A percentile compares a stretch with the other conserved stretches of the same genome.
These are phyloP conservation scores for Linanthus parryae DNA, from an alignment of 148 eudicot genomes.

Conservation along the genomic window DNA sequence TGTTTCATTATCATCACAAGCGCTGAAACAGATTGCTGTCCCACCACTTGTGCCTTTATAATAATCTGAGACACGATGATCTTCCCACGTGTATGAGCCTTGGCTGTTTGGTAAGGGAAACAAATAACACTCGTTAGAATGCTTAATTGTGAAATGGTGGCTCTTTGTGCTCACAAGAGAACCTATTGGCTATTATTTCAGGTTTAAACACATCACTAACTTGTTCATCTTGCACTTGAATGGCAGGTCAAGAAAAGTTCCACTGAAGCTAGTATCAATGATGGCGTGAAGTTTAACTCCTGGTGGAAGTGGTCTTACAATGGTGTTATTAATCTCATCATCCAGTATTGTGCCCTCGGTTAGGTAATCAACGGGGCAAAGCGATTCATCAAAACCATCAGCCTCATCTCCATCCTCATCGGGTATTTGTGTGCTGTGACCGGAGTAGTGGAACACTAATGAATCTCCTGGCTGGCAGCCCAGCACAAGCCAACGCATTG, in stretches of 20 bases:
- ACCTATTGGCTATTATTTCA: neutral
- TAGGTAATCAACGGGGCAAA: constrained; percentile 39
- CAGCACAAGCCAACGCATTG: constrained; percentile 33
- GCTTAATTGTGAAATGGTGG: no score
- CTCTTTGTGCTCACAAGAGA: neutral
- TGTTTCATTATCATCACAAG: constrained; percentile 32
- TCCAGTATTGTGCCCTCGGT: constrained; percentile 32
- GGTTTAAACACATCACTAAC: constrained; percentile 9
- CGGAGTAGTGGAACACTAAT: constrained; percentile 40
- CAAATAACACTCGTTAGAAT: neutral
- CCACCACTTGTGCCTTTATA: constrained; percentile 37
- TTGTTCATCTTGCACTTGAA: constrained; percentile 31
- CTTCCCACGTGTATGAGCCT: constrained; percentile 20
- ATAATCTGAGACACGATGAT: constrained; percentile 1
- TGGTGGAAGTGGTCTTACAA: constrained; percentile 34
- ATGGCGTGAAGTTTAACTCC: constrained; percentile 44
- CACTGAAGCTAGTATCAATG: constrained; percentile 43
- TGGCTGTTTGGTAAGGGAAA: constrained; percentile 13
- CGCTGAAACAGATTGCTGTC: constrained; percentile 29
- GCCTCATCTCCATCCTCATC: constrained; percentile 39
- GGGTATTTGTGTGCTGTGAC: constrained; percentile 27
- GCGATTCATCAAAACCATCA: constrained; percentile 34
- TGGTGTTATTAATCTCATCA: constrained; percentile 35
- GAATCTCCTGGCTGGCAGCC: constrained; percentile 48
- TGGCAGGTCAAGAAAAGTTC: constrained; percentile 42